Percentiles rank a stretch among this genome's conserved stretches.
These are phyloP conservation scores for Hemisphaericaspora lyxosophila DNA, from an alignment of 1,139 yeast genomes.

Conservation along the genomic window DNA sequence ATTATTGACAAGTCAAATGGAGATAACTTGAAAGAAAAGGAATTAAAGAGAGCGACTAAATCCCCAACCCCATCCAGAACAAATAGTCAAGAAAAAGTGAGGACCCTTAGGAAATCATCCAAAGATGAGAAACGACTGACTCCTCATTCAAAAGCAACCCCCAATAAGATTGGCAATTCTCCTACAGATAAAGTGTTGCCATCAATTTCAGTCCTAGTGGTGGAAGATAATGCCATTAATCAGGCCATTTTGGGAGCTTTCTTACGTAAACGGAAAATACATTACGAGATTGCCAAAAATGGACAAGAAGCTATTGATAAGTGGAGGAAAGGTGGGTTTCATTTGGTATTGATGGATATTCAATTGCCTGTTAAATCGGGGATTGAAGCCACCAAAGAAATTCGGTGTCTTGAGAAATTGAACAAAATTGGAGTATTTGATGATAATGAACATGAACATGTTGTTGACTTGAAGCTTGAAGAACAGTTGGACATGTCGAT, in stretches of 20 bases:
- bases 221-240: conserved; percentile 93
- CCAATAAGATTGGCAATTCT: conserved; percentile 9
- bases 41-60: neutral
- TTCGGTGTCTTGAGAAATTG: conserved; percentile 71
- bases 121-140: conserved; percentile 3
- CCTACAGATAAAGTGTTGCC: conserved; percentile 60
- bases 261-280: conserved; percentile 79
- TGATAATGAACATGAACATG: conserved; percentile 33
- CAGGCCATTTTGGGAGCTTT: conserved; percentile 93
- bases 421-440: conserved; percentile 84
- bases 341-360: conserved; percentile 54
- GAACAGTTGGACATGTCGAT: conserved; percentile 55
- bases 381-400: conserved; percentile 44
- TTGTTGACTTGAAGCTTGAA: conserved; percentile 26
- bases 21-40: neutral
- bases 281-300: conserved; percentile 68
- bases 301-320: conserved; percentile 50
- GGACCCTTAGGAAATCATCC: conserved; percentile 9
- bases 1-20: neutral
- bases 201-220: conserved; percentile 85
- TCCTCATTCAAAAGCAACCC: conserved; percentile 3
- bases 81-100: conserved; percentile 2
- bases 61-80: neutral
- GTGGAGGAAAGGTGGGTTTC: conserved; percentile 42
- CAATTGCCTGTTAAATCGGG: conserved; percentile 59